phyloP scores from a whole-genome alignment of 495 filamentous ascomycete genomes.

The Alectoria sarmentosa region DNA sequence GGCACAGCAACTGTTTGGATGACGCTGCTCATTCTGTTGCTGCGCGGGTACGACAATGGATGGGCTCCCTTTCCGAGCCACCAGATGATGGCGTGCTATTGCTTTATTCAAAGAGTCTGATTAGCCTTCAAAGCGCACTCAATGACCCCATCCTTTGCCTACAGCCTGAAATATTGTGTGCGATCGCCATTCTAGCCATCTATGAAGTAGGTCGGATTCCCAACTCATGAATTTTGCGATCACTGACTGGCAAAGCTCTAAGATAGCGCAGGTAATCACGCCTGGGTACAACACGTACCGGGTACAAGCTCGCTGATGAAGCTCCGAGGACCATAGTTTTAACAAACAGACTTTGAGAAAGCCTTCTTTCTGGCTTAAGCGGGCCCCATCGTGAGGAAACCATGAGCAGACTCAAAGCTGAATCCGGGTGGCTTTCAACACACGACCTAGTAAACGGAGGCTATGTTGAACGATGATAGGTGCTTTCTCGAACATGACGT shows the following conservation, averaged over 20 bases:
- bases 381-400: slow-evolving; percentile 28
- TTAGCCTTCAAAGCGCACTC: slow-evolving; percentile 32
- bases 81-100: slow-evolving; percentile 23
- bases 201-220: slow-evolving; percentile 27
- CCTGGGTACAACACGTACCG: slow-evolving; percentile 31
- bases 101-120: slow-evolving; percentile 32
- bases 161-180: slow-evolving; percentile 33
- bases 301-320: slow-evolving; percentile 32
- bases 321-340: slow-evolving; percentile 31
- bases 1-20: slow-evolving; percentile 29
- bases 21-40: slow-evolving; percentile 32
- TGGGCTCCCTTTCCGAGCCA: slow-evolving; percentile 16
- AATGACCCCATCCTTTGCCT: slow-evolving; percentile 25
- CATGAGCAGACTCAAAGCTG: too few species aligned
- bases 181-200: slow-evolving; percentile 31
- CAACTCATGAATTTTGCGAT: background rate
- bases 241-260: slow-evolving; percentile 19
- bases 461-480: slow-evolving; percentile 25
- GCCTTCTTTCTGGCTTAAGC: slow-evolving; percentile 33
- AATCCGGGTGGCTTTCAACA: background rate
- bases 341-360: slow-evolving; percentile 33
- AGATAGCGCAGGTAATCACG: slow-evolving; percentile 21
- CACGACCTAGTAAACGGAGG: slow-evolving; percentile 28
- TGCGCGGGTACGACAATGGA: slow-evolving; percentile 29
- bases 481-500: slow-evolving; percentile 29